These are phyloP conservation scores for Phaeosphaeriaceae sp. DNA, from an alignment of 2,329 filamentous ascomycete species.

Conservation along the genomic window DNA sequence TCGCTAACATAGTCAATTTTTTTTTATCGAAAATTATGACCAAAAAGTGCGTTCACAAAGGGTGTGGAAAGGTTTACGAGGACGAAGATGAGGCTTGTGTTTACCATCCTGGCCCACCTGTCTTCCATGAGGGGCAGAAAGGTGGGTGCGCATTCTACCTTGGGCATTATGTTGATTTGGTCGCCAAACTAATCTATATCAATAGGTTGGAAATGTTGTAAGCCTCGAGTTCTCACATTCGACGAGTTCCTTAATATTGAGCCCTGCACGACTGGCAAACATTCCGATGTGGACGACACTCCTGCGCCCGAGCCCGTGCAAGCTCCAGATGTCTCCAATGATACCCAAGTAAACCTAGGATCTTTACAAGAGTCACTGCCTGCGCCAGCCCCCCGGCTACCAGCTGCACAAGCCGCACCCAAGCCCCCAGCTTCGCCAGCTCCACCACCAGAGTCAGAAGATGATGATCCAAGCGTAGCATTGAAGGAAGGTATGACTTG, in stretches of 20 bases:
- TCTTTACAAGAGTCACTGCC: slow-evolving; percentile 40
- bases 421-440: slow-evolving; percentile 33
- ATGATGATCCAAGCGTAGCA: slow-evolving; percentile 77
- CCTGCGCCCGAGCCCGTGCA: slow-evolving; percentile 59
- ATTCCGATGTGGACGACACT: slow-evolving; percentile 84
- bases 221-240: slow-evolving; percentile 93
- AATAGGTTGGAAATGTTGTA: slow-evolving; percentile 98
- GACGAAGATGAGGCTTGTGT: slow-evolving; percentile 82
- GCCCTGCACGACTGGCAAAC: slow-evolving; percentile 90
- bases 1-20: not conserved
- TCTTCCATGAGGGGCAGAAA: slow-evolving; percentile 97
- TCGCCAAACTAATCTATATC: slow-evolving; percentile 10
- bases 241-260: slow-evolving; percentile 95
- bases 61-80: slow-evolving; percentile 87
- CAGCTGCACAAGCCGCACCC: slow-evolving; percentile 37
- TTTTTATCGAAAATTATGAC: slow-evolving; percentile 58
- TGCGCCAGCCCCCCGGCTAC: slow-evolving; percentile 40
- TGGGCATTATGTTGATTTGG: not conserved
- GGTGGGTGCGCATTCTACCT: slow-evolving; percentile 62
- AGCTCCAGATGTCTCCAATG: slow-evolving; percentile 53
- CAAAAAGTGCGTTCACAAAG: slow-evolving; percentile 93
- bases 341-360: slow-evolving; percentile 40
- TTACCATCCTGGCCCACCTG: slow-evolving; percentile 91
- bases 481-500: slow-evolving; percentile 79
- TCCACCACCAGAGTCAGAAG: slow-evolving; percentile 67